Conservation (phyloP, 805 yeast genomes). For the Kluyveromyces starmeri region DNA sequence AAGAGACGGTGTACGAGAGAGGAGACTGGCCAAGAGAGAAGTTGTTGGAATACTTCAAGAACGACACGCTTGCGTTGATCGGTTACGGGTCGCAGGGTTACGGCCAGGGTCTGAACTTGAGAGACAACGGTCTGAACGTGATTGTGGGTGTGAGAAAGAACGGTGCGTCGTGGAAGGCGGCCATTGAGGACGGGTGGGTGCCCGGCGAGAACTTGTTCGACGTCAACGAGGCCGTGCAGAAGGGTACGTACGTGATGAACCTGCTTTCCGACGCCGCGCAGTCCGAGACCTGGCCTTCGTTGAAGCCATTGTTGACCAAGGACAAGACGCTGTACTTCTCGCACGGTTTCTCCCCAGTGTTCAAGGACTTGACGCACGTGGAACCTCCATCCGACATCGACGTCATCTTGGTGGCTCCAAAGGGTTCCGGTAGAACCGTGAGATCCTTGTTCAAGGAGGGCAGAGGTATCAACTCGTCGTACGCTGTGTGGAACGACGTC, state of each 20-base stretch:
- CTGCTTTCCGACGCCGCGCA: conserved; percentile 98
- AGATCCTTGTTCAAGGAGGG: conserved; percentile 99
- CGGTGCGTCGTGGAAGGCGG: conserved; percentile 99
- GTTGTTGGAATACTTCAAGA: conserved; percentile 91
- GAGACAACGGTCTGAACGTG: conserved; percentile 98
- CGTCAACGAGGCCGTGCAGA: conserved; percentile 84
- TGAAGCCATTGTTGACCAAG: conserved; percentile 88
- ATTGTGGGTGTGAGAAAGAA: conserved; percentile 96
- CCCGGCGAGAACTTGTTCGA: conserved; percentile 98
- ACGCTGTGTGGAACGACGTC: conserved; percentile 99
- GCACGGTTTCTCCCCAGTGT: conserved; percentile 99
- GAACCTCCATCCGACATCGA: conserved; percentile 92
- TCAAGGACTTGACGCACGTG: conserved; percentile 94
- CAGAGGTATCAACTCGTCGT: conserved; percentile 99
- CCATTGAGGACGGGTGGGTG: conserved; percentile 99
- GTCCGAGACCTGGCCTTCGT: conserved; percentile 89
- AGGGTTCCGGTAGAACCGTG: conserved; percentile 99
- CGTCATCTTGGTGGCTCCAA: conserved; percentile 98
- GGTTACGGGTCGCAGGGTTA: conserved; percentile 99
- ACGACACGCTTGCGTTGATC: conserved; percentile 93
- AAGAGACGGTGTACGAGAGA: conserved; percentile 95
- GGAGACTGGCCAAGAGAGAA: conserved; percentile 99
- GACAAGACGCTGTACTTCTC: conserved; percentile 98
- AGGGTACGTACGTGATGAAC: conserved; percentile 96
- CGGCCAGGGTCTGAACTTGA: conserved; percentile 98